Evolutionary conservation across 2,329 filamentous ascomycete genomes (phyloP), one percentile per base, ranked within the genome.

Genomic region (Penicillium expansum): DNA sequence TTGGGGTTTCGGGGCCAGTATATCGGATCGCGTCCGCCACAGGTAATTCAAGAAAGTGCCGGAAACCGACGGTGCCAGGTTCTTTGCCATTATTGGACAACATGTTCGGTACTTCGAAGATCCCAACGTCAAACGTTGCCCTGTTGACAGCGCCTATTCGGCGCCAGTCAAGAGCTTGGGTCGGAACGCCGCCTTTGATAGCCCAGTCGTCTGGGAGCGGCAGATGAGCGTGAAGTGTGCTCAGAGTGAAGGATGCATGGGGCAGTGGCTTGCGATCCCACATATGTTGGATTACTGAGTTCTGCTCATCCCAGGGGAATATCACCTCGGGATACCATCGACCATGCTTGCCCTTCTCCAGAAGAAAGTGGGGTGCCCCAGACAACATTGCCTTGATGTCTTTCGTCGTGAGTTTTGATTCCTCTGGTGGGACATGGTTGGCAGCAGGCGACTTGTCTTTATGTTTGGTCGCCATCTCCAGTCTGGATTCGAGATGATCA

Each of bases 91-190:
- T 75, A 14, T 73, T 69, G 18, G 71, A 74, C 4, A 80, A 69
- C 79, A 81, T 81, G 55, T 78, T 80, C 0, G 79, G 79, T 2
- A 79, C 69, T 61, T 82, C 79, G 48, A 76, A 78, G 13, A 78
- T 70, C 2, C 76, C 76, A 3, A 78, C 61, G 41, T 79, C 76
- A 53, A 78, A 78, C 2, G 74, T 72, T 4, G 76, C 72, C 50
- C 74, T 65, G 59, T 69, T 77, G 13, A 61, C 59, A 3, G 66
- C 65, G 33, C 64, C 66, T 8, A 61, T 62, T 20, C 61, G 60
- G 52, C 61, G 62, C 68, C 65, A 68, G 51, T 63, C 57, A 24
- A 59, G 57, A 2, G 64, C 50, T 33, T 58, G 66, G 20, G 66
- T 66, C 18, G 69, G 70, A 1, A 67, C 65, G 2, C 69, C 64